These are phyloP conservation scores for Ophiobolus disseminans DNA, from an alignment of 2,329 filamentous ascomycete genomes.

Conservation along the genomic window DNA sequence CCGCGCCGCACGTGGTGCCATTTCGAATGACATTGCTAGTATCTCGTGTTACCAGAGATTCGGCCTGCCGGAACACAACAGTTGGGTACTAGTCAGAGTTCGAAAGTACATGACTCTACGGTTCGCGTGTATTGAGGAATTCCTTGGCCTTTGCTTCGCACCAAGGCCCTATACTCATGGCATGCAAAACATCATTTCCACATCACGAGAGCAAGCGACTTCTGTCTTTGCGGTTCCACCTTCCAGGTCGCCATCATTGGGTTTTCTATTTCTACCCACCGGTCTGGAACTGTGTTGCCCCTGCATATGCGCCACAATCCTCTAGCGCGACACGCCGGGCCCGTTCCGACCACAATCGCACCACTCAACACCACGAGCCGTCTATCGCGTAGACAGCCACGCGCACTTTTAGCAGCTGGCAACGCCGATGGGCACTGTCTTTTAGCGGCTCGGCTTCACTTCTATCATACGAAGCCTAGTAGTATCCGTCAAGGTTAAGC, in stretches of 20 bases:
- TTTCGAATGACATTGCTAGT: too few relatives aligned
- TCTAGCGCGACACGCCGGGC: constrained; percentile 3
- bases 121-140: too few relatives aligned
- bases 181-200: constrained; percentile 13
- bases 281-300: constrained; percentile 11
- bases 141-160: not conserved
- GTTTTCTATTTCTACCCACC: constrained; percentile 5
- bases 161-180: not conserved
- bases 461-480: not conserved
- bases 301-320: constrained; percentile 5
- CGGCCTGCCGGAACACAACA: too few relatives aligned
- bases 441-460: not conserved
- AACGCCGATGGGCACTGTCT: constrained; percentile 4
- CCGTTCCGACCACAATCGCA: constrained; percentile 8
- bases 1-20: too few relatives aligned
- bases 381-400: constrained; percentile 17
- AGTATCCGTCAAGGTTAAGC: not conserved
- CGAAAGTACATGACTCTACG: too few relatives aligned
- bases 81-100: too few relatives aligned
- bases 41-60: too few relatives aligned
- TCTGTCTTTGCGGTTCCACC: not conserved
- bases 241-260: constrained; percentile 1
- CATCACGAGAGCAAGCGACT: not conserved
- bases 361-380: constrained; percentile 17
- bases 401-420: constrained; percentile 22